Percentiles rank a stretch among this genome's conserved stretches.
Conservation (phyloP, 164 flowering plant species). For the Kalanchoe fedtschenkoi region DNA sequence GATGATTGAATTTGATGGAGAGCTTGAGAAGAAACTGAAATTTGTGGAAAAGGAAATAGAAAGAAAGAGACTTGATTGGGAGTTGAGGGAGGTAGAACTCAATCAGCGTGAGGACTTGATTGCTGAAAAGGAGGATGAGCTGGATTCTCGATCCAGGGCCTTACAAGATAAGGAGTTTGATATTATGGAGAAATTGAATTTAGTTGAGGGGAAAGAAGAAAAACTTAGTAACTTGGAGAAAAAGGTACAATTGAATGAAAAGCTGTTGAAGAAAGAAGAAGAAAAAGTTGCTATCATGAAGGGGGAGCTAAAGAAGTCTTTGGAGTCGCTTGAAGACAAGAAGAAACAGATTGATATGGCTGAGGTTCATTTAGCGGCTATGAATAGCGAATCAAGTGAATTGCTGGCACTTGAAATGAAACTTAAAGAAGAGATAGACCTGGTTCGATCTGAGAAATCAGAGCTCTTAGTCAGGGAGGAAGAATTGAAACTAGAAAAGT, state of each 20-base stretch:
- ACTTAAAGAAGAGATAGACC: slow-evolving; percentile 85
- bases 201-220: slow-evolving; percentile 52
- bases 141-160: slow-evolving; percentile 35
- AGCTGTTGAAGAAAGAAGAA: slow-evolving; percentile 39
- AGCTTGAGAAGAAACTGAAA: slow-evolving; percentile 44
- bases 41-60: slow-evolving; percentile 67
- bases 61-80: slow-evolving; percentile 60
- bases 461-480: slow-evolving; percentile 65
- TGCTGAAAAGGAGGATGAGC: slow-evolving; percentile 50
- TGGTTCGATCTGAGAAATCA: slow-evolving; percentile 53
- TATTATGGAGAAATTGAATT: slow-evolving; percentile 25
- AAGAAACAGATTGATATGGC: slow-evolving; percentile 42
- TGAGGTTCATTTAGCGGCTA: slow-evolving; percentile 41
- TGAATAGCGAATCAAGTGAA: slow-evolving; percentile 59
- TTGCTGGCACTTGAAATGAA: slow-evolving; percentile 50
- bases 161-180: slow-evolving; percentile 54
- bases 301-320: slow-evolving; percentile 36
- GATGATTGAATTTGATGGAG: slow-evolving; percentile 52
- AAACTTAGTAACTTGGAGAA: slow-evolving; percentile 30
- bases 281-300: slow-evolving; percentile 35
- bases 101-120: slow-evolving; percentile 48
- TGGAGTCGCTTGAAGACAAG: slow-evolving; percentile 37
- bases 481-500: slow-evolving; percentile 62
- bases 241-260: slow-evolving; percentile 34
- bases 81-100: slow-evolving; percentile 70